Evolutionary conservation across 768 basidiomycete genomes (phyloP).

Genomic region (Xerocomellus amylosporus): DNA sequence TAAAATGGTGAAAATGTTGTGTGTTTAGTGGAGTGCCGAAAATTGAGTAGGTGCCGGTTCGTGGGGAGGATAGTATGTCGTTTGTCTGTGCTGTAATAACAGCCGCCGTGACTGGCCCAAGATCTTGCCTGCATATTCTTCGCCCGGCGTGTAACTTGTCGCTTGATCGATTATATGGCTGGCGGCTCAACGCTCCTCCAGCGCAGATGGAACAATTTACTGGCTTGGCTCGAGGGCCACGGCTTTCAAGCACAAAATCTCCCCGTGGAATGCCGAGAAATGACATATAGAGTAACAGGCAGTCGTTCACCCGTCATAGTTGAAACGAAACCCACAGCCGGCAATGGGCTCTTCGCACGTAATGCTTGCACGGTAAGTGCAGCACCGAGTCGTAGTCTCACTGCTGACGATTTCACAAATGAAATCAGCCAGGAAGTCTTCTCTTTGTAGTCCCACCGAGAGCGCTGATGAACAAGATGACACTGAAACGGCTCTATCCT

Average conservation of each 20-base stretch:
- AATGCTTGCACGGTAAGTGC: conserved; percentile 41
- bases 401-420: not conserved
- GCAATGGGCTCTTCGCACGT: conserved; percentile 66
- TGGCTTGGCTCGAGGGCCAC: conserved; percentile 50
- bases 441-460: conserved; percentile 70
- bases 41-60: too few relatives aligned
- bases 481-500: conserved; percentile 62
- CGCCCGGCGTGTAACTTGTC: too few relatives aligned
- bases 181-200: conserved; percentile 3
- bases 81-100: too few relatives aligned
- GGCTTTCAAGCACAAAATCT: conserved; percentile 47
- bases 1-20: not conserved
- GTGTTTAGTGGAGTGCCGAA: not conserved
- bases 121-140: too few relatives aligned
- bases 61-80: too few relatives aligned
- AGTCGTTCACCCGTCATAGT: not conserved
- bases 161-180: conserved; percentile 3
- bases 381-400: not conserved
- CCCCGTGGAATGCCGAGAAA: conserved; percentile 49
- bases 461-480: conserved; percentile 70
- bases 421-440: conserved; percentile 46
- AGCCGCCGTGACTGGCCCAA: too few relatives aligned
- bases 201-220: conserved; percentile 44
- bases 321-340: conserved; percentile 40
- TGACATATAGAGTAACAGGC: conserved; percentile 37